phyloP scores from a whole-genome alignment of 257 asterid genomes.

The Fraxinus americana region DNA sequence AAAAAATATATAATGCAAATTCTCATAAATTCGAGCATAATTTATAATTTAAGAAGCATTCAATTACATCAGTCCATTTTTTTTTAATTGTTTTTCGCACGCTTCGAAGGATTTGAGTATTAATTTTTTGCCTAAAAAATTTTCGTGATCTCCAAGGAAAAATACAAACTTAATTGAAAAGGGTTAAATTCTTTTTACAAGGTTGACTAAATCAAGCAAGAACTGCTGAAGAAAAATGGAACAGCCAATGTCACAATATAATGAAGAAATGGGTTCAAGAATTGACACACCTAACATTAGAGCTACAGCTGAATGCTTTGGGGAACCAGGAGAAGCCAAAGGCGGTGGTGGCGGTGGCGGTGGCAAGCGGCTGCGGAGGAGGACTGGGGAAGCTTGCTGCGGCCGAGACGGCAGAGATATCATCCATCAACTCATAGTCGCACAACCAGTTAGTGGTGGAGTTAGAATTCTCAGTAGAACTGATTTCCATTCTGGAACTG shows the following conservation, averaged over 20 bases:
- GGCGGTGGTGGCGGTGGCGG: conserved; percentile 6
- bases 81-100: not conserved
- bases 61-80: not conserved
- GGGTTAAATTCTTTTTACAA: not conserved
- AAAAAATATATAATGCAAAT: not conserved
- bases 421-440: conserved; percentile 34
- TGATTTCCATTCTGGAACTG: conserved; percentile 21
- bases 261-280: not conserved
- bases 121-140: not conserved
- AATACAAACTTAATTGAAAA: not conserved
- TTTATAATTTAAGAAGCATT: not conserved
- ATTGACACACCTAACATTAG: conserved; percentile 17
- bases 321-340: conserved; percentile 27
- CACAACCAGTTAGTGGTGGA: conserved; percentile 29
- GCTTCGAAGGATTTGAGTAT: not conserved
- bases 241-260: not conserved
- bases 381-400: not conserved
- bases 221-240: conserved; percentile 1
- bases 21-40: no score
- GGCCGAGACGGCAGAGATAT: conserved; percentile 25
- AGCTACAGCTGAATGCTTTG: conserved; percentile 23
- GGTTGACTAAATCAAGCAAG: conserved; percentile 2
- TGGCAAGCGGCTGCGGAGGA: conserved; percentile 15
- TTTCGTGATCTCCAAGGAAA: not conserved
- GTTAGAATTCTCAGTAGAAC: conserved; percentile 1